Base-by-base conservation (phyloP, 75 land plant genomes). In the Larix kaempferi region DNA sequence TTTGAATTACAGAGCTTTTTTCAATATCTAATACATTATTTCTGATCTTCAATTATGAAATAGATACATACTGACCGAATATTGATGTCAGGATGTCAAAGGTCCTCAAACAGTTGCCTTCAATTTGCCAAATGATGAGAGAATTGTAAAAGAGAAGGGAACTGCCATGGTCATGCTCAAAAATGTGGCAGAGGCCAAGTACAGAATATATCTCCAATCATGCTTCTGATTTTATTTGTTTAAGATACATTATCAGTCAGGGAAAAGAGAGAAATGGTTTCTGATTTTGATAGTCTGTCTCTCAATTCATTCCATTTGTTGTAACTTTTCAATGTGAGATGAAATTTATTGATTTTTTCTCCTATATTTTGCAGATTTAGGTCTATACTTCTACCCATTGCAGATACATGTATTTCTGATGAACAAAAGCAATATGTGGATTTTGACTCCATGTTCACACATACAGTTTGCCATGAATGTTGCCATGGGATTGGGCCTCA, bases 401-500 rank as follows among this genome's bases (percentile, higher is more conserved):
- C 95, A 75, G 78, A 89, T 61, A 80, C 82, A 52, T 94, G 95
- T 69, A 86, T 97, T 29, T 82, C 63, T 1, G 82, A 91, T 67
- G 98, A 90, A 29, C 99, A 97, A 77, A 82, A 55, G 66, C 29
- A 81, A 69, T 76, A 82, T 74, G 88, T 95, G 11, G 95, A 96
- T 78, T 96, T 96, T 78, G 95, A 94, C 19, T 87, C 98, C n/a
- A 92, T 90, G 75, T 97, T 92, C 78, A 90, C 95, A 60, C 99
- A 96, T 79, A 96, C 90, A 52, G 88, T 97, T 54, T 97, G 95
- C 79, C 98, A 97, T 82, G 99, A 97, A 81, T 97, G 99, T 74
- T 95, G 98, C 74, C 98, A 95, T 86, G 99, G 98, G 13, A 94
- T 97, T 88, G 98, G 99, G 12, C 99, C 99, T 65, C 99, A 97